phyloP scores from a whole-genome alignment of 2,329 filamentous ascomycete species.

The Pseudogymnoascus sp. region DNA sequence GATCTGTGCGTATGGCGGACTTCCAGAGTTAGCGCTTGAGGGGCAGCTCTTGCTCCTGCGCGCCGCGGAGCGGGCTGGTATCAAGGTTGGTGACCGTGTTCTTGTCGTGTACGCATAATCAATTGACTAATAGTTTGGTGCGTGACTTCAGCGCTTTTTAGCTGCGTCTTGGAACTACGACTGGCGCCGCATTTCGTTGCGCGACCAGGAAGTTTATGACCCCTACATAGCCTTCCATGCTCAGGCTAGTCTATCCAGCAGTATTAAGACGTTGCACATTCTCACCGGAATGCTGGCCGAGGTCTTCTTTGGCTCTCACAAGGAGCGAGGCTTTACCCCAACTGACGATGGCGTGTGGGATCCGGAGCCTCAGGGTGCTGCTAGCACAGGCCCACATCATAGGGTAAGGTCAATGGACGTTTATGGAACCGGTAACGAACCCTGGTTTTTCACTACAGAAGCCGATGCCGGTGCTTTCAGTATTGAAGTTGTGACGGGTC shows the following conservation, averaged over 20 bases:
- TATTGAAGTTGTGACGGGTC: constrained; percentile 11
- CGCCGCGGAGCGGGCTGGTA: constrained; percentile 31
- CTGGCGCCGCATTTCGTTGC: constrained; percentile 27
- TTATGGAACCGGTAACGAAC: not conserved
- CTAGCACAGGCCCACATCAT: not conserved
- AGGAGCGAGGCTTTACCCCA: not conserved
- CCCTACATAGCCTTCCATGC: constrained; percentile 29
- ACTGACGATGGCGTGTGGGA: not conserved
- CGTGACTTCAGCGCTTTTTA: constrained; percentile 18
- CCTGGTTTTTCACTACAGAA: constrained; percentile 5
- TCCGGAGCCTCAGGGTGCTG: not conserved
- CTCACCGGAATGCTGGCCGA: constrained; percentile 25
- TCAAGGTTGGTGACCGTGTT: constrained; percentile 18
- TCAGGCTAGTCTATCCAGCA: constrained; percentile 25
- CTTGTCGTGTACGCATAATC: not conserved
- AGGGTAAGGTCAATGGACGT: not conserved
- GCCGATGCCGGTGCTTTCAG: constrained; percentile 14
- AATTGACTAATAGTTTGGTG: not conserved
- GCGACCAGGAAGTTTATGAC: constrained; percentile 31
- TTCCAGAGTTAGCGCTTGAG: constrained; percentile 27
- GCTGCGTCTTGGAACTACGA: constrained; percentile 30
- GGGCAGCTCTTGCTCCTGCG: constrained; percentile 32
- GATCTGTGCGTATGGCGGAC: constrained; percentile 28
- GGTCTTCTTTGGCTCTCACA: not conserved
- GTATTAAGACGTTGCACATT: constrained; percentile 28